Evolutionary conservation across 1,139 yeast genomes (phyloP), one percentile per base, ranked within the genome.

Genomic region (Suhomyces atakaporum): DNA sequence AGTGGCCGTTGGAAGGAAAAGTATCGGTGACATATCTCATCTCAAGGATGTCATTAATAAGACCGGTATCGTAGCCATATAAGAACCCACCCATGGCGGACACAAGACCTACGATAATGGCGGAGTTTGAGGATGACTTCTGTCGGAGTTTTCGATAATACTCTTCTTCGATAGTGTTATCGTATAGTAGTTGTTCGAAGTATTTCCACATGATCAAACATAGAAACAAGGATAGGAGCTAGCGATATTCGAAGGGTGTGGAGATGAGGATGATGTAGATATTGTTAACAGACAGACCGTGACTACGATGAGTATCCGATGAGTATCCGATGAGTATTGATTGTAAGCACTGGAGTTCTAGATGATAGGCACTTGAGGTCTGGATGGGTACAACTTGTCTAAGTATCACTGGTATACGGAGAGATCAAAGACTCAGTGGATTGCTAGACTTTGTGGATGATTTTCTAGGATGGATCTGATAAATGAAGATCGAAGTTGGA

Each of bases 41-140:
- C 47, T 83, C 88, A 38, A 82, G 59, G 7, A 85, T 65, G 46
- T 83, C 84, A 57, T 85, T 85, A 37, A 84, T 81, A 32, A 84
- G 66, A 3, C 95, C 94, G 1, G 95, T 87, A 58, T 86, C 95
- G 55, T 84, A 84, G 2, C 95, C 95, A 53, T 83, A 85, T 34
- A 85, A 65, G 58, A 85, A 84, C 0, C 94, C 95, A 26, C 94
- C 94, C 14, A 83, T 74, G 13, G 94, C 92, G 7, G 90, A 89
- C 39, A 84, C 80, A 22, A 79, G 53, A 40, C 92, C 92, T 5
- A 84, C 88, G 11, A 73, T 62, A 28, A 82, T 58, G 10, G 89
- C 86, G 65, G 82, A 77, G 33, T 66, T 61, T 4, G 80, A 72
- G 2, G 84, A 76, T 41, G 78, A 75, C 42, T 71, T 64, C 53